phyloP scores from a whole-genome alignment of 495 filamentous ascomycete genomes.

The Lasiosphaeriaceae sp. region DNA sequence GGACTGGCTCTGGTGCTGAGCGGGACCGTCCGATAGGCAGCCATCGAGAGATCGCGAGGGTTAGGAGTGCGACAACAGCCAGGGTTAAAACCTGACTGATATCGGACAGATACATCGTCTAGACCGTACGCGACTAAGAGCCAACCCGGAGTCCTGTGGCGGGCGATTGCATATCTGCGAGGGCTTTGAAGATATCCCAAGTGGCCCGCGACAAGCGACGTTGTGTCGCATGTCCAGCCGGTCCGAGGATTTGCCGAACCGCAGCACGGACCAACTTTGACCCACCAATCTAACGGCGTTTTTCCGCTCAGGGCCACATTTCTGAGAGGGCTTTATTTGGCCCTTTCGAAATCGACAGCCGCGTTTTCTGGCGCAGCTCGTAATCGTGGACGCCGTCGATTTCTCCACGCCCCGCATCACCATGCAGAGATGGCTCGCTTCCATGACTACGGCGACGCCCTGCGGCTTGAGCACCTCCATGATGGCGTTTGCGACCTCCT shows the following conservation, averaged over 20 bases:
- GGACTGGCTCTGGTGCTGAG: background rate
- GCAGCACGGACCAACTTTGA: conserved; percentile 3
- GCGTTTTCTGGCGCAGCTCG: conserved; percentile 58
- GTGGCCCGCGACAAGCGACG: conserved; percentile 2
- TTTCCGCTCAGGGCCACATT: background rate
- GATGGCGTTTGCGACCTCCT: conserved; percentile 91
- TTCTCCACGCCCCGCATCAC: conserved; percentile 95
- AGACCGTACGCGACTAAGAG: background rate
- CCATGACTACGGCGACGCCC: conserved; percentile 96
- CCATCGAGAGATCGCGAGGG: conserved; percentile 2
- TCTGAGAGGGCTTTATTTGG: conserved; percentile 1
- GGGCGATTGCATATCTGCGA: background rate
- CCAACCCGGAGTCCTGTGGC: background rate
- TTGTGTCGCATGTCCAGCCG: conserved; percentile 1
- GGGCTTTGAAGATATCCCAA: background rate
- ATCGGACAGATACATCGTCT: conserved; percentile 1
- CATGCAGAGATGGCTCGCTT: conserved; percentile 97
- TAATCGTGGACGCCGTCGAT: conserved; percentile 69
- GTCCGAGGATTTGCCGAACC: conserved; percentile 2
- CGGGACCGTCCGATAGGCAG: conserved; percentile 1
- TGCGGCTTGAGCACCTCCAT: conserved; percentile 90
- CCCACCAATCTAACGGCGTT: conserved; percentile 1
- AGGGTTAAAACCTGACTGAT: background rate
- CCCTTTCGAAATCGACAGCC: conserved; percentile 1
- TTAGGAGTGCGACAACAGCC: conserved; percentile 1